Evolutionary conservation across 2,329 filamentous ascomycete species (phyloP), one percentile per base, ranked within the genome.

Genomic region (Alternaria sp.): DNA sequence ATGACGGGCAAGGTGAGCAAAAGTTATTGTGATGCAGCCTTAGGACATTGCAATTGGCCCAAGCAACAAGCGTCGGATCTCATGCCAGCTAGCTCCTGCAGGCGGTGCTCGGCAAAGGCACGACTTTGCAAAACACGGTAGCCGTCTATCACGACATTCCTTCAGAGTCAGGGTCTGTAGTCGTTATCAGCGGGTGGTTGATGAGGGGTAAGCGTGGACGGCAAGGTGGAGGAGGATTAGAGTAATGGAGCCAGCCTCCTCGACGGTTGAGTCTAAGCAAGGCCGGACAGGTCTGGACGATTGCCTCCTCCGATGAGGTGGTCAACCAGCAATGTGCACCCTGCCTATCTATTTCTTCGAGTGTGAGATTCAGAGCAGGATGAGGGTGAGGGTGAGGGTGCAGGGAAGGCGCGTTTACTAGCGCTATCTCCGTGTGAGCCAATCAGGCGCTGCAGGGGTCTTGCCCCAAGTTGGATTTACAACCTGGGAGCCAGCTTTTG

Each of bases 11-110:
- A 14, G 11, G 38, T 20, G 38, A 41, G 38, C 54, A 58, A 48
- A 20, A 49, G 44, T 30, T 46, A 55, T 62, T 59, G 62, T 55
- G 48, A 57, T 64, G 67, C 66, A 65, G 67, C 60, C 54, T 54
- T 54, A 67, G 67, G 65, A 66, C 69, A 66, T 68, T 53, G 59
- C 58, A 54, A 66, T 69, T 75, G 63, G 67, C 69, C 71, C 65
- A 67, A 67, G 60, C 53, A 57, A 57, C 59, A 61, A 60, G 63
- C 59, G 58, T 67, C 62, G 65, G 67, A 66, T 68, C 68, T 68
- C 59, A 71, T 62, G 64, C 58, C 59, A 62, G 63, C 62, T 72
- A 68, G 66, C 62, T 66, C 48, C 62, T 69, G 70, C 66, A 63
- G 55, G 63, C 51, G 16, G 34, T 64, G 61, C 69, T 70, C 66